A percentile compares a stretch with the other conserved stretches of the same genome.
phyloP scores from a whole-genome alignment of 495 filamentous ascomycete species.

The Chaetomium cochliodes region DNA sequence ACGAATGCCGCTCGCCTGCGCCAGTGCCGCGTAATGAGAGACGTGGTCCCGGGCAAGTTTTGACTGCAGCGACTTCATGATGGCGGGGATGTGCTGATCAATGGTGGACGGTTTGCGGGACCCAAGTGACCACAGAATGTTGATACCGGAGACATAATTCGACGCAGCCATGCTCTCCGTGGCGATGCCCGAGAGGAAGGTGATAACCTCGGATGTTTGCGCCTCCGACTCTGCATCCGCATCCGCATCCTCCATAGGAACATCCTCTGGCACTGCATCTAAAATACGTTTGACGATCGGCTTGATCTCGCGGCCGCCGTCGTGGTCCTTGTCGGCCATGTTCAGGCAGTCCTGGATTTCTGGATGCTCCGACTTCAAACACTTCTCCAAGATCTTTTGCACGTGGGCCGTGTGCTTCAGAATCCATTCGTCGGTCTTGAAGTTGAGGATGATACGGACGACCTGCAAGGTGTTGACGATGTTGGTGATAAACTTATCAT shows the following conservation, averaged over 20 bases:
- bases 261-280: constrained; percentile 84
- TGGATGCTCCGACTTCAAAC: constrained; percentile 76
- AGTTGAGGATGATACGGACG: constrained; percentile 78
- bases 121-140: constrained; percentile 88
- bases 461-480: constrained; percentile 93
- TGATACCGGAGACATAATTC: constrained; percentile 82
- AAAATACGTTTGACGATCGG: constrained; percentile 79
- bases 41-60: constrained; percentile 94
- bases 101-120: constrained; percentile 78
- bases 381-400: constrained; percentile 88
- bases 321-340: constrained; percentile 61
- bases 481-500: constrained; percentile 73
- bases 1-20: constrained; percentile 42
- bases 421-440: constrained; percentile 88
- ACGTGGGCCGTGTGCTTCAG: constrained; percentile 68
- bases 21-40: constrained; percentile 61
- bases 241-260: constrained; percentile 83
- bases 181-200: constrained; percentile 74
- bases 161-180: constrained; percentile 74
- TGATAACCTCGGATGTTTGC: constrained; percentile 73
- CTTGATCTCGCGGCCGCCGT: constrained; percentile 57
- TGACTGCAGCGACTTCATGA: constrained; percentile 92
- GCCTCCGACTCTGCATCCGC: constrained; percentile 74
- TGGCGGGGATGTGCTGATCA: constrained; percentile 77
- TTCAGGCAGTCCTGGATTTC: constrained; percentile 93